phyloP scores from a whole-genome alignment of 2,329 filamentous ascomycete species.

The Lasiodiplodia sp. region DNA sequence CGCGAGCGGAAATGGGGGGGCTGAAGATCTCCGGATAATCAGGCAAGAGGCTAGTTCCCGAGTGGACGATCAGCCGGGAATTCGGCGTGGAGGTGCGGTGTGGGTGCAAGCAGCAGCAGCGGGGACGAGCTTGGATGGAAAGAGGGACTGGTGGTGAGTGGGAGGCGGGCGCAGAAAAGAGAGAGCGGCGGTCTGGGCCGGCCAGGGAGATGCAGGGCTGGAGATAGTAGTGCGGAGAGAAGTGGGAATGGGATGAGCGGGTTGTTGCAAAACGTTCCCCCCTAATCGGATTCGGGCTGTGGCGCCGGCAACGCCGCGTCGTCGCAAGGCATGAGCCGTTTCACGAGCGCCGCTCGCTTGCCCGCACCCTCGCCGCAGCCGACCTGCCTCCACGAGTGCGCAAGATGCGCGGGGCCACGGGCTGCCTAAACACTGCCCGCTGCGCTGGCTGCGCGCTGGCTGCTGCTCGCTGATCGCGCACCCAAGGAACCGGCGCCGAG shows the following conservation, averaged over 20 bases:
- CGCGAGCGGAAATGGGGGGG: constrained; percentile 8
- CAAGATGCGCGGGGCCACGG: not conserved
- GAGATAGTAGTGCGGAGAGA: constrained; percentile 6
- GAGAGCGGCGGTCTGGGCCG: constrained; percentile 24
- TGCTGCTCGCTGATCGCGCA: constrained; percentile 3
- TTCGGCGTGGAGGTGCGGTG: constrained; percentile 17
- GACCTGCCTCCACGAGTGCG: not conserved
- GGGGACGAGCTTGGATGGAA: constrained; percentile 18
- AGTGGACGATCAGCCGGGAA: constrained; percentile 15
- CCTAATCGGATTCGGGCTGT: not conserved
- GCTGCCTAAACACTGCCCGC: not conserved
- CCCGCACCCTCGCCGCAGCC: not conserved
- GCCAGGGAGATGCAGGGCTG: constrained; percentile 19
- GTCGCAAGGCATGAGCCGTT: constrained; percentile 4
- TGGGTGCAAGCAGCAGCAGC: constrained; percentile 7
- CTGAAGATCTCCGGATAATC: constrained; percentile 19
- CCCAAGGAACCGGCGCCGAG: constrained; percentile 16
- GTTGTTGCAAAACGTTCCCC: constrained; percentile 16
- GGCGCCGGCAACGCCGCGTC: constrained; percentile 18
- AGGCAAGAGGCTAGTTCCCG: constrained; percentile 2
- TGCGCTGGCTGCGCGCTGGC: constrained; percentile 4
- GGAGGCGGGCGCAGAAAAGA: constrained; percentile 23
- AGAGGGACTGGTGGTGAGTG: constrained; percentile 26
- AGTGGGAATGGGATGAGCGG: constrained; percentile 16
- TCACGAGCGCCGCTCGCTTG: constrained; percentile 20